A percentile compares a stretch with the other conserved stretches of the same genome.
phyloP scores from a whole-genome alignment of 345 rosid species.

The Eucalyptus brandiana region DNA sequence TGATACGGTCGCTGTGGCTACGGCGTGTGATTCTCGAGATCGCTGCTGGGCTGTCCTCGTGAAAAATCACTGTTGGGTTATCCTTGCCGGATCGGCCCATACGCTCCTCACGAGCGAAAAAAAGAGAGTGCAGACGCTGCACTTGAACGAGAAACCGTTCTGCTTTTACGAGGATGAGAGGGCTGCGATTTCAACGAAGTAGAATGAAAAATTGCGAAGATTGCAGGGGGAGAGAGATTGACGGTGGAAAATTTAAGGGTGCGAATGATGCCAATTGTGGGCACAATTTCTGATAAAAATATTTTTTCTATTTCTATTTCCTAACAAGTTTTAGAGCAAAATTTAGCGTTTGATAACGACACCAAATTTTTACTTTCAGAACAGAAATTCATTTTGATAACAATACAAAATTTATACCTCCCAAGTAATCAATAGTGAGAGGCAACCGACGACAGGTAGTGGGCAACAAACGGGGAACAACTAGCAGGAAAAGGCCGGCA shows the following conservation, averaged over 20 bases:
- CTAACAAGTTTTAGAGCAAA: too few species aligned
- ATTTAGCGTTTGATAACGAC: fast-evolving
- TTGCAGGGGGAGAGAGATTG: neutral
- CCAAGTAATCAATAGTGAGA: fast-evolving
- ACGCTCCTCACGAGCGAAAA: neutral
- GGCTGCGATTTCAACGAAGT: neutral
- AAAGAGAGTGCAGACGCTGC: neutral
- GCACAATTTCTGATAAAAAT: too few species aligned
- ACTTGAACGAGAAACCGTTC: neutral
- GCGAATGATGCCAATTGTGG: too few species aligned
- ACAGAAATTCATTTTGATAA: too few species aligned
- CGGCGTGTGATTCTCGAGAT: neutral
- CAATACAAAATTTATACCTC: too few species aligned
- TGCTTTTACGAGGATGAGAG: neutral
- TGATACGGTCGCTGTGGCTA: neutral
- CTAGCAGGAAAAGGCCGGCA: too few species aligned
- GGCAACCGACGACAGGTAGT: fast-evolving
- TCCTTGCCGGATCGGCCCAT: neutral
- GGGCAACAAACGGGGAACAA: too few species aligned
- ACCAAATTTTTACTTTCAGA: too few species aligned
- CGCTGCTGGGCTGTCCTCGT: neutral
- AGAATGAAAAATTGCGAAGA: neutral
- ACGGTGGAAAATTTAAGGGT: neutral
- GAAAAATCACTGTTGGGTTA: neutral
- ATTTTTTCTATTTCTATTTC: too few species aligned